These are phyloP conservation scores for Scutellaria galericulata DNA, from an alignment of 257 asterid genomes.

Conservation along the genomic window DNA sequence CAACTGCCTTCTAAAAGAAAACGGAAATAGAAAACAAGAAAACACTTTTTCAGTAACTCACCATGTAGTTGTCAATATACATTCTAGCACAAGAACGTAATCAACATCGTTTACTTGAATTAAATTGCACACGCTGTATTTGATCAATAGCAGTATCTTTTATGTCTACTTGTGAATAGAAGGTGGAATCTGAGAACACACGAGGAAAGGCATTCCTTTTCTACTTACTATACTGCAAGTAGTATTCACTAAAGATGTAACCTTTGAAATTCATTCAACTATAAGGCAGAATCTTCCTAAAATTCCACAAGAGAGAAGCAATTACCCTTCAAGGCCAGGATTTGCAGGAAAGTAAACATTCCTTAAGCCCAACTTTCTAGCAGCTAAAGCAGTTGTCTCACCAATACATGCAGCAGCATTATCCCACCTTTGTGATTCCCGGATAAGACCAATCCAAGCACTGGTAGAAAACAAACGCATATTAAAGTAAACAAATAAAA, in stretches of 20 bases:
- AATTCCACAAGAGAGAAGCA: constrained; percentile 9
- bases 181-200: not conserved
- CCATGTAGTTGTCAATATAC: not conserved
- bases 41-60: not conserved
- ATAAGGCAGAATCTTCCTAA: constrained; percentile 2
- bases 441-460: constrained; percentile 70
- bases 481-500: not conserved
- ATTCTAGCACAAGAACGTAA: not conserved
- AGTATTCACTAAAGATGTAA: not conserved
- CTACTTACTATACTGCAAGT: not conserved
- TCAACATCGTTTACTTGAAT: not conserved
- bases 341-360: constrained; percentile 65
- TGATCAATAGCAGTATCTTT: not conserved
- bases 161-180: not conserved
- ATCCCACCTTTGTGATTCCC: constrained; percentile 54
- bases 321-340: constrained; percentile 85
- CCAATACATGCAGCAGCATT: constrained; percentile 84
- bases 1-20: not conserved
- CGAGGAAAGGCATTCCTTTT: not conserved
- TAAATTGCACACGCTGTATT: not conserved
- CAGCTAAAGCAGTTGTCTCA: constrained; percentile 83
- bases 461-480: constrained; percentile 42
- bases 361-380: constrained; percentile 61
- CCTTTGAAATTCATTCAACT: not conserved
- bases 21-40: not conserved